Conservation (phyloP, 768 basidiomycete species). For the Lentinula sp. region DNA sequence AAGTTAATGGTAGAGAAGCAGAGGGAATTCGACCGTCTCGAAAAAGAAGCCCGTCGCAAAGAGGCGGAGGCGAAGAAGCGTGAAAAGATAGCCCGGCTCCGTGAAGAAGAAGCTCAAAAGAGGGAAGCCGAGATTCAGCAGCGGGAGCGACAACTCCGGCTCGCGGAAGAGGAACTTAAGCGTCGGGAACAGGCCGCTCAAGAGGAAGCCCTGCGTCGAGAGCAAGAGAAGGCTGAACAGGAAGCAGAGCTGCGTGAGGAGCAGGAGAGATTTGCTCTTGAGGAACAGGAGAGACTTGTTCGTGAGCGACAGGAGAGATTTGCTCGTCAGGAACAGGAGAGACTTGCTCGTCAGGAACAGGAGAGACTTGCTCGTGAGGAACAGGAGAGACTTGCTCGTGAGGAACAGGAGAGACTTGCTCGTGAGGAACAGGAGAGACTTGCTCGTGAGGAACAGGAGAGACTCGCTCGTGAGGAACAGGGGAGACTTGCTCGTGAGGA, state of each 20-base stretch:
- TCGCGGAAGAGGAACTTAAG: slow-evolving; percentile 29
- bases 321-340: not conserved
- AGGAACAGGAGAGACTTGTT: slow-evolving; percentile 8
- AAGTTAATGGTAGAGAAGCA: slow-evolving; percentile 7
- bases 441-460: slow-evolving; percentile 17
- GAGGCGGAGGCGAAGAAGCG: slow-evolving; percentile 18
- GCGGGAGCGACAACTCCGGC: slow-evolving; percentile 23
- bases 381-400: too few species aligned
- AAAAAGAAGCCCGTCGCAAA: slow-evolving; percentile 18
- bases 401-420: slow-evolving; percentile 4
- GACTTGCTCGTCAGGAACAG: not conserved
- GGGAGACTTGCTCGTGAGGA: slow-evolving; percentile 8
- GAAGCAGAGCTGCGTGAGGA: slow-evolving; percentile 20
- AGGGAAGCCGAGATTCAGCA: slow-evolving; percentile 21
- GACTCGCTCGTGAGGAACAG: slow-evolving; percentile 1
- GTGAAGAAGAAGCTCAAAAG: slow-evolving; percentile 17
- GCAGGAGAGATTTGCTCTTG: slow-evolving; percentile 9
- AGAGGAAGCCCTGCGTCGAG: slow-evolving; percentile 4
- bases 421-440: too few species aligned
- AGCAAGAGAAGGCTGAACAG: slow-evolving; percentile 1
- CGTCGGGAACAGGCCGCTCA: slow-evolving; percentile 20
- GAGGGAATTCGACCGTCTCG: slow-evolving; percentile 17
- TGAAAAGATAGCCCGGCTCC: slow-evolving; percentile 14
- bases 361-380: slow-evolving; percentile 1
- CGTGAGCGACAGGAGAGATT: slow-evolving; percentile 3